Conservation (phyloP, 163 green algal genomes). For the Volvox carteri region DNA sequence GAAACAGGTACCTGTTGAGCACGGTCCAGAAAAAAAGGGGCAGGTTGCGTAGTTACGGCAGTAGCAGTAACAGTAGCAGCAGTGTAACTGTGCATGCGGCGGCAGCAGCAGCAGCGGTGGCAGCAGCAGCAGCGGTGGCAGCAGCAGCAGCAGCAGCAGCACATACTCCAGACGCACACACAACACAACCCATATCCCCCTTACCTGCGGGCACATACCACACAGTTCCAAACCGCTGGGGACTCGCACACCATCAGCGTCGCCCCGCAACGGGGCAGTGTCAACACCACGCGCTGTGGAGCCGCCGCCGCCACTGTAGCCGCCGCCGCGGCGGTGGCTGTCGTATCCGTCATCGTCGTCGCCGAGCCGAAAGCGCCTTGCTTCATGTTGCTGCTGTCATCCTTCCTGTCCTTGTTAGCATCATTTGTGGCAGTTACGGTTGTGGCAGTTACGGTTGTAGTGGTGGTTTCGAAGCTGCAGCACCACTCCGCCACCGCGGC, state of each 20-base stretch:
- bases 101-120: too few species aligned
- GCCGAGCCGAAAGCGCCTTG: too few species aligned
- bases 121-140: too few species aligned
- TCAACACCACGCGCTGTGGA: not conserved
- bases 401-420: too few species aligned
- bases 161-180: too few species aligned
- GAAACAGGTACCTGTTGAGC: not conserved
- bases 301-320: not conserved
- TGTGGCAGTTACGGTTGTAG: too few species aligned
- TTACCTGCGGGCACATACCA: constrained; percentile 18
- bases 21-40: too few species aligned
- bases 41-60: too few species aligned
- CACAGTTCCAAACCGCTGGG: constrained; percentile 24
- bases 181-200: not conserved
- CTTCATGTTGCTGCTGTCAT: not conserved
- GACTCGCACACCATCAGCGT: constrained; percentile 41
- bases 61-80: too few species aligned
- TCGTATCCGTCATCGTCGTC: not conserved
- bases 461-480: not conserved
- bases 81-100: too few species aligned
- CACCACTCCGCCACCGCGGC: constrained; percentile 3
- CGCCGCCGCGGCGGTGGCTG: not conserved
- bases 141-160: too few species aligned
- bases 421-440: too few species aligned
- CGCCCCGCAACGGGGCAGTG: constrained; percentile 27